Evolutionary conservation across 106 monocot species (phyloP), one percentile per base, ranked within the genome.

Genomic region (Chionographis japonica): DNA sequence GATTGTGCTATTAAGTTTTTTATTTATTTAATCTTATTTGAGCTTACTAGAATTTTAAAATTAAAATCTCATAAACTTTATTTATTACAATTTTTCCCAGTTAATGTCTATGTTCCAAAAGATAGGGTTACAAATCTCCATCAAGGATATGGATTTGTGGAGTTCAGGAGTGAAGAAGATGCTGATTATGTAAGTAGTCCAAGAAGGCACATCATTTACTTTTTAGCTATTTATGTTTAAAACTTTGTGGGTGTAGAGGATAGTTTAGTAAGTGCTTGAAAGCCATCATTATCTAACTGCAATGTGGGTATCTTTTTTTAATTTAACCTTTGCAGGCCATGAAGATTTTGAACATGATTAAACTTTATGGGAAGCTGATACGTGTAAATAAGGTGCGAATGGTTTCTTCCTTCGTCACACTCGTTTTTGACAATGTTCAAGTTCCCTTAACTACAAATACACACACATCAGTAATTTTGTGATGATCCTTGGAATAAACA

Each of bases 71-170:
- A 27, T 27, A 27, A 27, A 27, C 27, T 27, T 27, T 27, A 27
- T 27, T 27, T 27, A 1, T 27, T 27, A 27, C 27, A 27, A 27
- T 53, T 49, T 60, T 74, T 74, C 83, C 7, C 80, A 95, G 95
- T 95, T 54, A 95, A 95, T 88, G 95, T 95, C 37, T 95, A 95
- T 82, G 95, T 95, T 61, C 95, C 95, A 12, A 95, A 95, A 77
- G 95, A 95, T 82, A 91, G 95, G 79, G 95, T 95, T 57, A 91
- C 95, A 65, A 95, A 95, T 86, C 88, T 95, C 36, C 95, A 95
- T 71, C 95, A 95, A 79, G 95, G 95, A 75, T 95, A 95, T 75
- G 95, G 95, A 2, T 95, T 95, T 73, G 86, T 90, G 49, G 95
- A 95, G 76, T 95, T 95, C 63, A 78, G 95, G 37, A 95, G 91